Conservation (phyloP, 176 grass and related monocot species). For the Oryza meyeriana region DNA sequence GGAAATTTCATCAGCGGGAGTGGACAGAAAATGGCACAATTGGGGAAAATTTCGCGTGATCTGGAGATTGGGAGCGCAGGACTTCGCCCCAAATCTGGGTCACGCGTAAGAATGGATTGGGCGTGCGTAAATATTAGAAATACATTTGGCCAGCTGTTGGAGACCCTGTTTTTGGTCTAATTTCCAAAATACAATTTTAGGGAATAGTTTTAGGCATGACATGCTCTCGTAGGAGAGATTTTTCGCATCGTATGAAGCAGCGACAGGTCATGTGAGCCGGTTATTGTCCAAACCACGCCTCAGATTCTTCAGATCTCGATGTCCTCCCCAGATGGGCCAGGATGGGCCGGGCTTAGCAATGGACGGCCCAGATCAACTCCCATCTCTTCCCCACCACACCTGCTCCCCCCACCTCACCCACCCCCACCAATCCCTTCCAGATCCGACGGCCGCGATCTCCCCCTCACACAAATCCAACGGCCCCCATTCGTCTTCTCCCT, state of each 20-base stretch:
- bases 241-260: background rate
- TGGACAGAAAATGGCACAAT: too few relatives aligned
- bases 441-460: slow-evolving; percentile 16
- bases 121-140: too few relatives aligned
- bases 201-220: too few relatives aligned
- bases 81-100: too few relatives aligned
- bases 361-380: background rate
- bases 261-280: background rate
- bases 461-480: slow-evolving; percentile 14
- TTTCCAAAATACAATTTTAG: too few relatives aligned
- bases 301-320: background rate
- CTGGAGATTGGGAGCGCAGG: too few relatives aligned
- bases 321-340: background rate
- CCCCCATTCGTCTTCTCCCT: background rate
- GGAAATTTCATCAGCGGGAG: too few relatives aligned
- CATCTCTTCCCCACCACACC: background rate
- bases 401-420: background rate
- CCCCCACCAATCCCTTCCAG: slow-evolving; percentile 35
- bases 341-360: background rate
- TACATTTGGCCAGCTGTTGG: too few relatives aligned
- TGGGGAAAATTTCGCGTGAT: too few relatives aligned
- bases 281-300: background rate
- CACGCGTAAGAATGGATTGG: too few relatives aligned
- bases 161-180: too few relatives aligned
- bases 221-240: background rate